A percentile compares a stretch with the other conserved stretches of the same genome.
Conservation (phyloP, 2,329 filamentous ascomycete species). For the Salinomyces thailandicus region DNA sequence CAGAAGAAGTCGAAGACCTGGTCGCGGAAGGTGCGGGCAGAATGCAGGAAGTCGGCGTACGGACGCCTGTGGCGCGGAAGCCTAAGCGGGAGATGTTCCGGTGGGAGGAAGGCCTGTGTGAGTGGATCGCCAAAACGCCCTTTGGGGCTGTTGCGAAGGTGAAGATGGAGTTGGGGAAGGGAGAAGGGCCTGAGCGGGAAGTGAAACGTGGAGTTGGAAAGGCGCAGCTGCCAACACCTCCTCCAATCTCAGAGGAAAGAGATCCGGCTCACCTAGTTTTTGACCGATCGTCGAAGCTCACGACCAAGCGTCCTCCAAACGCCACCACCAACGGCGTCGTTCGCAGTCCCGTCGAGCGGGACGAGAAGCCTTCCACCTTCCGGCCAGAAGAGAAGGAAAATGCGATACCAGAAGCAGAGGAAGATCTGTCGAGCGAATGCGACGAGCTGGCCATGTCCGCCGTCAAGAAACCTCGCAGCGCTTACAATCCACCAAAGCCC, state of each 20-base stretch:
- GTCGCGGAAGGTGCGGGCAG: slow-evolving; percentile 1
- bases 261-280: no score
- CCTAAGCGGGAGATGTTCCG: slow-evolving; percentile 5
- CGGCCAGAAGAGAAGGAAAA: background rate
- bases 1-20: slow-evolving; percentile 6
- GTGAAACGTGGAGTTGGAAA: no score
- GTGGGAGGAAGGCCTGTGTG: slow-evolving; percentile 37
- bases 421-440: background rate
- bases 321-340: no score
- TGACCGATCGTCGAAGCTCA: no score
- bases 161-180: background rate
- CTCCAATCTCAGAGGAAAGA: no score
- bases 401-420: slow-evolving; percentile 9
- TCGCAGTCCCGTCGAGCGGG: no score
- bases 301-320: no score
- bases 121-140: slow-evolving; percentile 36
- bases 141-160: slow-evolving; percentile 6
- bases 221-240: background rate
- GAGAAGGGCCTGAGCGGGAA: no score
- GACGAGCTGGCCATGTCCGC: background rate
- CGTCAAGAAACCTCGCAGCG: slow-evolving; percentile 1
- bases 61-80: slow-evolving; percentile 2
- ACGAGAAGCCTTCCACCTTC: no score
- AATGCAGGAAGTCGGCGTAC: background rate
- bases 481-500: background rate